Evolutionary conservation across 2,329 filamentous ascomycete genomes (phyloP).

Genomic region (Penicillium glabrum): DNA sequence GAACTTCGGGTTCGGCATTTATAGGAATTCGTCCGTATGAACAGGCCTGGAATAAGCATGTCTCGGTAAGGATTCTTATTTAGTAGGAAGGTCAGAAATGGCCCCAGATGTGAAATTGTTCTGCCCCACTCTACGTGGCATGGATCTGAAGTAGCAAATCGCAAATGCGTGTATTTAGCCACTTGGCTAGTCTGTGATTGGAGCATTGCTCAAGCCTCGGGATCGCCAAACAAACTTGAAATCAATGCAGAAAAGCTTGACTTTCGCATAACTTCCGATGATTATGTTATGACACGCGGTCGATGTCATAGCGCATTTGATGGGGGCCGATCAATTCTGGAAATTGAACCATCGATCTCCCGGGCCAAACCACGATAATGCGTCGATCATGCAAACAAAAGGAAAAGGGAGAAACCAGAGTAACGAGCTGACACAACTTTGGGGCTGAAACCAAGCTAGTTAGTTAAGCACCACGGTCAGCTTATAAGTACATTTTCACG

Average conservation of each 20-base stretch:
- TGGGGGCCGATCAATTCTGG: background rate
- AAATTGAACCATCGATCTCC: constrained; percentile 12
- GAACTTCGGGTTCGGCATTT: background rate
- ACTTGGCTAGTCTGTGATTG: background rate
- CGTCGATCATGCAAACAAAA: constrained; percentile 2
- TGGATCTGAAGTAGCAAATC: background rate
- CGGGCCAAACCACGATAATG: constrained; percentile 1
- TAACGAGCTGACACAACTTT: background rate
- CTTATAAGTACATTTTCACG: background rate
- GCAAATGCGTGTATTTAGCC: background rate
- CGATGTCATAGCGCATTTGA: constrained; percentile 9
- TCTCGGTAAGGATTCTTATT: background rate
- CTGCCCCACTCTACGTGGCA: background rate
- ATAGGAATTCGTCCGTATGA: background rate
- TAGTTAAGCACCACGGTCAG: background rate
- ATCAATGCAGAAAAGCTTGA: background rate
- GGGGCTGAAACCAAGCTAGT: background rate
- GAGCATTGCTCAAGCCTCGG: background rate
- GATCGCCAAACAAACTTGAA: background rate
- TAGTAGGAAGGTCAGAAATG: background rate
- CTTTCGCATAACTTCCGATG: background rate
- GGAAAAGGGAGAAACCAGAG: background rate
- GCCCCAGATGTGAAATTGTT: background rate
- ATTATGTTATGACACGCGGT: background rate
- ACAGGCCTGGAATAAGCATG: background rate